A percentile compares a stretch with the other conserved stretches of the same genome.
These are phyloP conservation scores for Plasmodium inui DNA, from an alignment of 169 alveolate species.

Conservation along the genomic window DNA sequence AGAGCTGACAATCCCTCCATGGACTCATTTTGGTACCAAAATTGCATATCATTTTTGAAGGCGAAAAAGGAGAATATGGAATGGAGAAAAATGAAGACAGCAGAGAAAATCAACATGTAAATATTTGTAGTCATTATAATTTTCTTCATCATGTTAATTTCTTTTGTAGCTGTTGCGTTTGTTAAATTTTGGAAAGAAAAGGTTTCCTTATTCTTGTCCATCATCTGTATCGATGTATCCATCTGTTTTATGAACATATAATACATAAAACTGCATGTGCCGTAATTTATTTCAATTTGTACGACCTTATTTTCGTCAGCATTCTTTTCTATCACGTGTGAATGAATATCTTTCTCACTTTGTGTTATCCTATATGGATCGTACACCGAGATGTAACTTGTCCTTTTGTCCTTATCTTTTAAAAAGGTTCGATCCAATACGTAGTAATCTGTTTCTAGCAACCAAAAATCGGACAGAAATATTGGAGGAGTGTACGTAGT, in stretches of 20 bases:
- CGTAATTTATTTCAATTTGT: slow-evolving; percentile 50
- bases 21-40: slow-evolving; percentile 95
- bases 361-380: slow-evolving; percentile 74
- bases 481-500: slow-evolving; percentile 78
- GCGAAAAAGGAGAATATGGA: slow-evolving; percentile 92
- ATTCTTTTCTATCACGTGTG: slow-evolving; percentile 23
- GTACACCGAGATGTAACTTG: slow-evolving; percentile 65
- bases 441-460: slow-evolving; percentile 77
- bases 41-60: slow-evolving; percentile 94
- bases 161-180: slow-evolving; percentile 79
- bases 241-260: slow-evolving; percentile 63
- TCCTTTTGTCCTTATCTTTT: slow-evolving; percentile 54
- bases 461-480: slow-evolving; percentile 81
- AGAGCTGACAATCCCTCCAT: slow-evolving; percentile 96
- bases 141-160: slow-evolving; percentile 90
- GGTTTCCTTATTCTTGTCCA: slow-evolving; percentile 41
- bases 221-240: slow-evolving; percentile 54
- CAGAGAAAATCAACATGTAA: slow-evolving; percentile 88
- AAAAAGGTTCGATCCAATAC: slow-evolving; percentile 55
- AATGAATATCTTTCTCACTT: slow-evolving; percentile 39
- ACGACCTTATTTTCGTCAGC: slow-evolving; percentile 42
- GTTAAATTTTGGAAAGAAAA: slow-evolving; percentile 66
- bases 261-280: slow-evolving; percentile 70
- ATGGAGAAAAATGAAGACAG: slow-evolving; percentile 88
- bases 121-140: slow-evolving; percentile 90